phyloP scores from a whole-genome alignment of 768 basidiomycete species.

The Leccinum subgranulosum region DNA sequence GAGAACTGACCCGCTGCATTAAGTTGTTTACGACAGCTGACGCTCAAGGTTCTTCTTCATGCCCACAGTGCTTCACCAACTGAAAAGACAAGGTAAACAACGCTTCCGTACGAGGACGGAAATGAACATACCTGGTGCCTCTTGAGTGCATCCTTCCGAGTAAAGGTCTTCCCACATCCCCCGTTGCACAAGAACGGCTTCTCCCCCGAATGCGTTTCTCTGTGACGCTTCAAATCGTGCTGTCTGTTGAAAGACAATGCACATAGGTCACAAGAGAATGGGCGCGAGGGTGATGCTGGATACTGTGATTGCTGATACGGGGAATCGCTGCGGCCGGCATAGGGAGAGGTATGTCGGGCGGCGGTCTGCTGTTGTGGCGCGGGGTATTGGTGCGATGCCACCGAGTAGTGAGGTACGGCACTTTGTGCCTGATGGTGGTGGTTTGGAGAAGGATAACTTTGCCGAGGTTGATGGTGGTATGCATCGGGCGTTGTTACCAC shows the following conservation, averaged over 20 bases:
- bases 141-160: constrained; percentile 82
- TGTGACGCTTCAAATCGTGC: constrained; percentile 81
- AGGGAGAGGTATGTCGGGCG: constrained; percentile 29
- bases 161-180: constrained; percentile 84
- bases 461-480: constrained; percentile 26
- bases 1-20: constrained; percentile 13
- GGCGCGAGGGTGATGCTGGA: constrained; percentile 56
- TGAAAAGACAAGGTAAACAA: constrained; percentile 27
- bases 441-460: constrained; percentile 24
- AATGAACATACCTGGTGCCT: constrained; percentile 66
- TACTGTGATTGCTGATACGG: constrained; percentile 39
- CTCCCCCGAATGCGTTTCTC: constrained; percentile 82
- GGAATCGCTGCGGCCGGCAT: constrained; percentile 33
- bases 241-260: constrained; percentile 81
- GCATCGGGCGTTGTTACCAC: constrained; percentile 6
- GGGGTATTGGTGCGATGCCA: constrained; percentile 31
- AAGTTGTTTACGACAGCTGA: constrained; percentile 16
- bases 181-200: constrained; percentile 83
- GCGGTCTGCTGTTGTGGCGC: constrained; percentile 17
- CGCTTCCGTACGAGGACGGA: constrained; percentile 3
- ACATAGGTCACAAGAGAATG: constrained; percentile 70
- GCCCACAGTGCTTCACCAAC: constrained; percentile 80
- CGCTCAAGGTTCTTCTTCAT: constrained; percentile 48
- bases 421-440: constrained; percentile 32
- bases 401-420: constrained; percentile 31